Conservation (phyloP, 2,329 filamentous ascomycete genomes). For the Beauveria sp. region DNA sequence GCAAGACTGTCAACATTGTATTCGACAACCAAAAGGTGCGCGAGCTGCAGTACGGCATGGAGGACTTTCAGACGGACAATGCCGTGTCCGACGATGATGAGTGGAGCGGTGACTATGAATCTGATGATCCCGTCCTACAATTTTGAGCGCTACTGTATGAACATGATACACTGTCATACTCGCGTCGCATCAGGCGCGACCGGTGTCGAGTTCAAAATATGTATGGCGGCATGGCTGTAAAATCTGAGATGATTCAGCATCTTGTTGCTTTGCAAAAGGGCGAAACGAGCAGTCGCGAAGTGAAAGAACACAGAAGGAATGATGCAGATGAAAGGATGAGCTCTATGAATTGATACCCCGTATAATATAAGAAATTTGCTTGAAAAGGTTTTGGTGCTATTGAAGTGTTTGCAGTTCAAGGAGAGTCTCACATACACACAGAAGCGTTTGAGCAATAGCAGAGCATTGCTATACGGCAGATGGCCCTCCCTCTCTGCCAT, state of each 20-base stretch:
- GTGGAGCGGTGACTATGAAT: constrained; percentile 51
- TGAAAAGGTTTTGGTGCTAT: no score
- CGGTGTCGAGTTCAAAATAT: neutral
- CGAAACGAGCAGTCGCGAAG: neutral
- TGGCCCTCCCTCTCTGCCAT: neutral
- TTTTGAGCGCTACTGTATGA: neutral
- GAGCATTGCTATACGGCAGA: no score
- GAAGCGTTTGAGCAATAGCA: neutral
- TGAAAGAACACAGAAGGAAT: neutral
- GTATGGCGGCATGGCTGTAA: neutral
- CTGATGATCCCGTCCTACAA: constrained; percentile 28
- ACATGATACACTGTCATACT: neutral
- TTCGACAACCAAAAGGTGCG: constrained; percentile 70
- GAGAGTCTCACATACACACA: no score
- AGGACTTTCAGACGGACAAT: constrained; percentile 58
- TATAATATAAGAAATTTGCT: neutral
- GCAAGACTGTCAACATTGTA: constrained; percentile 60
- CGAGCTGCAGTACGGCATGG: constrained; percentile 61
- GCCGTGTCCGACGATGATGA: constrained; percentile 50
- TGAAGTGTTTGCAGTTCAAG: no score
- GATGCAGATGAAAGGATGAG: neutral
- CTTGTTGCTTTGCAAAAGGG: neutral
- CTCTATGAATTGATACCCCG: neutral
- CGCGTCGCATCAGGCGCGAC: no score
- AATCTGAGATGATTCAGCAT: neutral